phyloP scores from a whole-genome alignment of 2,329 filamentous ascomycete species.

The Penicillium sp. region DNA sequence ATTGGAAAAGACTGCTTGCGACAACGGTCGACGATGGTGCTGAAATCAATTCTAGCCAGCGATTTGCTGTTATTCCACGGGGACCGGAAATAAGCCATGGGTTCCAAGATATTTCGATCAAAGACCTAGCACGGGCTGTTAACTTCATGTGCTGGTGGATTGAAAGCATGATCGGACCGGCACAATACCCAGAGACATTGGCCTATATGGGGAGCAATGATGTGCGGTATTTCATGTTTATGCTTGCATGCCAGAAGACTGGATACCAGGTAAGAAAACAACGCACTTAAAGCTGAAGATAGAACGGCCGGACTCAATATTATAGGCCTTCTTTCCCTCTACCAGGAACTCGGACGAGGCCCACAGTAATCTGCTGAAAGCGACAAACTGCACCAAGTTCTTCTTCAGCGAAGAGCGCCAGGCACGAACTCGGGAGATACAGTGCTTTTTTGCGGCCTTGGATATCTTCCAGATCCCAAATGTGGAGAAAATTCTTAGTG shows the following conservation, averaged over 20 bases:
- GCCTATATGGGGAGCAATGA: slow-evolving; percentile 28
- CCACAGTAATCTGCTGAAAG: slow-evolving; percentile 15
- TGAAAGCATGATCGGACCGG: slow-evolving; percentile 14
- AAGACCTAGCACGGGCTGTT: slow-evolving; percentile 17
- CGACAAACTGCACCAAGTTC: slow-evolving; percentile 18
- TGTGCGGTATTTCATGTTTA: slow-evolving; percentile 23
- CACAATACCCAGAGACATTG: slow-evolving; percentile 13
- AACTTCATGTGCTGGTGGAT: slow-evolving; percentile 23
- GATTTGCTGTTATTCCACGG: slow-evolving; percentile 14
- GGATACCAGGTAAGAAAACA: slow-evolving; percentile 20
- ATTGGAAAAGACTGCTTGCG: slow-evolving; percentile 14
- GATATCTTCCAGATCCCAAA: slow-evolving; percentile 10
- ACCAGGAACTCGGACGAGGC: slow-evolving; percentile 23
- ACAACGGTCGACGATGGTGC: slow-evolving; percentile 4
- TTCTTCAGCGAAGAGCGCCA: slow-evolving; percentile 29
- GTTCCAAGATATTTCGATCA: slow-evolving; percentile 17
- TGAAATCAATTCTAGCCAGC: slow-evolving; percentile 7
- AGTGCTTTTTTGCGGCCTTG: slow-evolving; percentile 9
- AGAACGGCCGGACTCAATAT: not conserved
- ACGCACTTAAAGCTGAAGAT: not conserved
- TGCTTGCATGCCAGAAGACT: slow-evolving; percentile 26
- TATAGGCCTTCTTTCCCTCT: slow-evolving; percentile 20
- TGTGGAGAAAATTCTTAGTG: slow-evolving; percentile 9
- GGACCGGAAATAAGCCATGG: slow-evolving; percentile 17
- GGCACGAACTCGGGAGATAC: slow-evolving; percentile 41